These are phyloP conservation scores for Scleromitrula shiraiana DNA, from an alignment of 2,329 filamentous ascomycete genomes.

Conservation along the genomic window DNA sequence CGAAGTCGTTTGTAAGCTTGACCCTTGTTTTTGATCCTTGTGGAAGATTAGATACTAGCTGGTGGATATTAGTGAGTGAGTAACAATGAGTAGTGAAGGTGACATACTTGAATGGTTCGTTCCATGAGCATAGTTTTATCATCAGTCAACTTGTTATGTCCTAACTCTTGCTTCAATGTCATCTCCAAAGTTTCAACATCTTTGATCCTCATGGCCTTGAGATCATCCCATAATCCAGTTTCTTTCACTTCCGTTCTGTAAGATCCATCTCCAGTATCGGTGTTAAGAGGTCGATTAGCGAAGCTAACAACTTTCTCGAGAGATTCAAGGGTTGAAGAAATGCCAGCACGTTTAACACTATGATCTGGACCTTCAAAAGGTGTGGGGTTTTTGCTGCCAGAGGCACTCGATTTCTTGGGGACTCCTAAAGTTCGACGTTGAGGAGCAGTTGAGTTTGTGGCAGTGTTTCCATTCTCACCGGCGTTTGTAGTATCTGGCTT, in stretches of 20 bases:
- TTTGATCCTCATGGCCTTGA: constrained; percentile 42
- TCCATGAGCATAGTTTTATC: constrained; percentile 77
- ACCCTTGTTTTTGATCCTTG: constrained; percentile 43
- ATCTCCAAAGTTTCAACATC: constrained; percentile 56
- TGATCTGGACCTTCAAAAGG: constrained; percentile 13
- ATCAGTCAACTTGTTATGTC: constrained; percentile 53
- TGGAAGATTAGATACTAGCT: constrained; percentile 59
- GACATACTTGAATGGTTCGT: constrained; percentile 49
- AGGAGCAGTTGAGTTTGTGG: background rate
- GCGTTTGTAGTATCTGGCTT: background rate
- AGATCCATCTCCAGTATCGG: constrained; percentile 53
- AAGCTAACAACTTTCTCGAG: constrained; percentile 34
- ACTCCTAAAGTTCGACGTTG: background rate
- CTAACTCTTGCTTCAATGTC: constrained; percentile 52
- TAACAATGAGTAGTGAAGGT: background rate
- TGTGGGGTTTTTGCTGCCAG: constrained; percentile 1
- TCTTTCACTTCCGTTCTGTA: constrained; percentile 43
- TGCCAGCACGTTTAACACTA: constrained; percentile 12
- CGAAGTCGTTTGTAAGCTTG: constrained; percentile 57
- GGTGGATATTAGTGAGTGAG: constrained; percentile 3
- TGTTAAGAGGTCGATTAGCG: constrained; percentile 54
- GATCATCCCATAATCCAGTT: constrained; percentile 46
- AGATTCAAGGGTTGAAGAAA: constrained; percentile 12
- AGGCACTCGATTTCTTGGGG: constrained; percentile 1
- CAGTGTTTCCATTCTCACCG: background rate